Base-by-base conservation (phyloP, 1,284 basidiomycete genomes). In the Sphaerobolus stellatus region DNA sequence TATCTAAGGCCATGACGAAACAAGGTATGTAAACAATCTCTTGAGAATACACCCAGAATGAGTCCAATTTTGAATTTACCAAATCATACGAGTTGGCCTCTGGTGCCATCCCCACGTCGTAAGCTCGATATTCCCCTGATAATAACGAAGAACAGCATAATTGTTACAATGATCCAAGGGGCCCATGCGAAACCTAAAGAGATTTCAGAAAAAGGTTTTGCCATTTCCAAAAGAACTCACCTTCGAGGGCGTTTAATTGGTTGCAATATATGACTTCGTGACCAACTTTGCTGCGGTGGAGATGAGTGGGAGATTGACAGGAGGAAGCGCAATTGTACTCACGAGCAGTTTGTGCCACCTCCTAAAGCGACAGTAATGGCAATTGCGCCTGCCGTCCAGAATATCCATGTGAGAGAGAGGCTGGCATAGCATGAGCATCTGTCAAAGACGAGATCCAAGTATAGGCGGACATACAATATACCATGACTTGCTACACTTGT, bases 311-410 rank as follows among this genome's bases (percentile, higher is more conserved):
- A 33, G 48, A 54, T 7, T 14, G 18, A 41, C 29, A 46, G 29
- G 47, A 41, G 11, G 20, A 14, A 44, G 13, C 36, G 43, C 50
- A 30, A 25, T 22, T 36, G 28, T 49, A 76, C 76, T 49, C 66
- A 83, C 84, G 62, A 65, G 79, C 88, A 90, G 62, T 86, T 82
- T 48, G 86, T 64, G 11, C 86, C 80, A 22, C 88, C 88, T 14
- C 83, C 82, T 25, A 88, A 73, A 33, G 77, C 72, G 22, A 78
- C 69, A 1, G 88, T 90, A 49, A 90, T 78, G 18, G 83, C 78
- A 2, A 84, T 83, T 3, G 86, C 84, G 3, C 77, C 82, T 2
- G 85, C 80, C 4, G 81, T 77, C 86, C 86, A 88, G 52, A 87
- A 74, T 13, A 85, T 73, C 84, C 87, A 91, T 1, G 88, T 86